phyloP scores from a whole-genome alignment of 345 rosid species.

The Rubroshorea leprosula region DNA sequence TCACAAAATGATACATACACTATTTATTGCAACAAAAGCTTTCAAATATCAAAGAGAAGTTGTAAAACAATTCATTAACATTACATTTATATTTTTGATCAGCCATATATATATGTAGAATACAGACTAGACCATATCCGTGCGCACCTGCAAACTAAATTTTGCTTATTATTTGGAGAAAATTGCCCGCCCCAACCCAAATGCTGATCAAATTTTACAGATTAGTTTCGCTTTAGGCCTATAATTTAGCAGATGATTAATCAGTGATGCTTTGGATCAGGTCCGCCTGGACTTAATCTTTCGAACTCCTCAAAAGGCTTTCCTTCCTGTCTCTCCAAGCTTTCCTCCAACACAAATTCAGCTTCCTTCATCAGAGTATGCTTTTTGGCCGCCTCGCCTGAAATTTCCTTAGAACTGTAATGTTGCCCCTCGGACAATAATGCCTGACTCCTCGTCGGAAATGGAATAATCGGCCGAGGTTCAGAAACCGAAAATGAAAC shows the following conservation, averaged over 20 bases:
- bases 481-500: conserved; percentile 24
- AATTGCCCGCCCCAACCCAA: not conserved
- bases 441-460: not conserved
- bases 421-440: not conserved
- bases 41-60: too few species aligned
- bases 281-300: conserved; percentile 64
- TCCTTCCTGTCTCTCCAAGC: conserved; percentile 34
- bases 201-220: not conserved
- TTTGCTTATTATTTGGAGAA: not conserved
- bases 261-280: conserved; percentile 62
- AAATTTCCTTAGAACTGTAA: not conserved
- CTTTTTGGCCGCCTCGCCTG: conserved; percentile 2
- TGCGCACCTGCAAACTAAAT: too few species aligned
- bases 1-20: not conserved
- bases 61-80: not conserved
- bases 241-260: not conserved
- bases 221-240: too few species aligned
- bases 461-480: conserved; percentile 23
- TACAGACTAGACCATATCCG: too few species aligned
- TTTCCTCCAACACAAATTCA: conserved; percentile 36
- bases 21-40: not conserved
- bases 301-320: conserved; percentile 29
- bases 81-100: too few species aligned
- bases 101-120: too few species aligned
- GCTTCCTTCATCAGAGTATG: conserved; percentile 38